These are phyloP conservation scores for Verbena officinalis DNA, from an alignment of 257 asterid species.

Conservation along the genomic window DNA sequence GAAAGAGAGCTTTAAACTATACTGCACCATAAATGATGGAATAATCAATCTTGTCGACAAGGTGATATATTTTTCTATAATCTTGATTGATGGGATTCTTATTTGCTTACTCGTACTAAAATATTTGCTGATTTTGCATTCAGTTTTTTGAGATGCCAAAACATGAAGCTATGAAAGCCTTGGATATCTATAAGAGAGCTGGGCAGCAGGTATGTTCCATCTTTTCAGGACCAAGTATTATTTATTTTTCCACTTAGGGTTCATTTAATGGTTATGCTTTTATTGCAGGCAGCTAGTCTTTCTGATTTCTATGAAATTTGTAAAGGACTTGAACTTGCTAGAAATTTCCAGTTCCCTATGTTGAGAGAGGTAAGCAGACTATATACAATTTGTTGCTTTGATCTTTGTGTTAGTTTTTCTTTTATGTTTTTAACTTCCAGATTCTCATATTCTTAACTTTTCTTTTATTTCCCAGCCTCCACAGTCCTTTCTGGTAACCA, in stretches of 20 bases:
- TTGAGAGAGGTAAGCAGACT: constrained; percentile 68
- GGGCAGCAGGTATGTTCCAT: constrained; percentile 80
- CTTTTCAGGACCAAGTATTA: constrained; percentile 6
- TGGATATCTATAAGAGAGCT: constrained; percentile 89
- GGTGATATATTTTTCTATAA: constrained; percentile 47
- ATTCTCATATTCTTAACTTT: not conserved
- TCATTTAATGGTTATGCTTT: constrained; percentile 18
- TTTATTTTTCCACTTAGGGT: constrained; percentile 1
- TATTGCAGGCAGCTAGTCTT: constrained; percentile 71
- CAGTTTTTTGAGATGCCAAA: constrained; percentile 99
- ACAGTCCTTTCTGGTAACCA: constrained; percentile 60
- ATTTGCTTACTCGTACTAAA: constrained; percentile 16
- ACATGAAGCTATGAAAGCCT: constrained; percentile 92
- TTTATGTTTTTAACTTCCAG: constrained; percentile 12
- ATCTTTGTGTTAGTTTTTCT: not conserved
- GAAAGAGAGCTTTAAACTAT: constrained; percentile 94
- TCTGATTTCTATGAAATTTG: constrained; percentile 92
- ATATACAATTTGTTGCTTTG: constrained; percentile 8
- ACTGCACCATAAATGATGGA: constrained; percentile 92
- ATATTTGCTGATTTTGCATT: constrained; percentile 33
- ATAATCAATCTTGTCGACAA: constrained; percentile 94
- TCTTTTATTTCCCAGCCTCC: constrained; percentile 53
- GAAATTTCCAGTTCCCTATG: constrained; percentile 92
- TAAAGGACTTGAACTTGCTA: constrained; percentile 89
- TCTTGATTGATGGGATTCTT: constrained; percentile 3